A percentile compares a stretch with the other conserved stretches of the same genome.
Evolutionary conservation across 768 basidiomycete genomes (phyloP).

Genomic region (Ephemerocybe angulata): DNA sequence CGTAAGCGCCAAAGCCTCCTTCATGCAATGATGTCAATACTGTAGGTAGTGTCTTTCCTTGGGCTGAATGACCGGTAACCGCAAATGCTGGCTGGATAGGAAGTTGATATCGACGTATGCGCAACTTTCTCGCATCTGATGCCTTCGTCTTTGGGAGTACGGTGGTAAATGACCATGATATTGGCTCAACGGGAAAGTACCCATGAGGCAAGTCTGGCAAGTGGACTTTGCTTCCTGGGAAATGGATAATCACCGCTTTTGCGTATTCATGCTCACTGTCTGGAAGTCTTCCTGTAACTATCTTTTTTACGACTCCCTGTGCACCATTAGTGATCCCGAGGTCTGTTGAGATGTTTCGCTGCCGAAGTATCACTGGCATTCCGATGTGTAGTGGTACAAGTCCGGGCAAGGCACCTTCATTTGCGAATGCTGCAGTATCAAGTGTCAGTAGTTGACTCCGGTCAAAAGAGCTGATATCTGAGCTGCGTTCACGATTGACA

Average conservation of each 20-base stretch:
- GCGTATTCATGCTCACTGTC: neutral
- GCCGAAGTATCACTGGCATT: conserved; percentile 27
- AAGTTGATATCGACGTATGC: conserved; percentile 14
- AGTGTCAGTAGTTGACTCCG: neutral
- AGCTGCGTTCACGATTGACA: neutral
- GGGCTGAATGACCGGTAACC: conserved; percentile 27
- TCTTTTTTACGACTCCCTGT: conserved; percentile 19
- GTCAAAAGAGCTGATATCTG: neutral
- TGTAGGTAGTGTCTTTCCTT: conserved; percentile 24
- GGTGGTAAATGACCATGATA: conserved; percentile 7
- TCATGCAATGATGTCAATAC: conserved; percentile 19
- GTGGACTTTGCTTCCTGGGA: conserved; percentile 14
- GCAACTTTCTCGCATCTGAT: neutral
- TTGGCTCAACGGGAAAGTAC: conserved; percentile 16
- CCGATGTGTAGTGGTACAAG: conserved; percentile 21
- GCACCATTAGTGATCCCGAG: conserved; percentile 28
- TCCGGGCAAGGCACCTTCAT: conserved; percentile 16
- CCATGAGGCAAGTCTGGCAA: conserved; percentile 13
- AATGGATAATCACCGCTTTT: neutral
- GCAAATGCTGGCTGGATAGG: conserved; percentile 27
- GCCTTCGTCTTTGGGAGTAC: neutral
- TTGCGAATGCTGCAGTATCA: neutral
- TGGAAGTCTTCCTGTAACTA: conserved; percentile 15
- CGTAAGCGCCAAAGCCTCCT: conserved; percentile 26
- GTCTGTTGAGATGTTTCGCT: conserved; percentile 25